Evolutionary conservation across 257 asterid genomes (phyloP).

Genomic region (Solanum peruvianum): DNA sequence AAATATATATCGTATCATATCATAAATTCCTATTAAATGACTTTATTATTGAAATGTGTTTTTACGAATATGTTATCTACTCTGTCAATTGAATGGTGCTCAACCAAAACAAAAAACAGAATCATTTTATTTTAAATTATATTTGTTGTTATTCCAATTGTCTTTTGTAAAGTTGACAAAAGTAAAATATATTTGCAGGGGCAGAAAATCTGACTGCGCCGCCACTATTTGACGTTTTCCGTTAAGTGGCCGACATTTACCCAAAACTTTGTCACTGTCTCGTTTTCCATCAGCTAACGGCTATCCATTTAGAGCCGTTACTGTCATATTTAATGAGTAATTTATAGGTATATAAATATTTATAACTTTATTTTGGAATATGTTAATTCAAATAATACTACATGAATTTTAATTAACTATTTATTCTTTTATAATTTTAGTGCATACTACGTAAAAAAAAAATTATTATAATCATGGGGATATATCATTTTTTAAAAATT

Average conservation of each 20-base stretch:
- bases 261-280: background rate
- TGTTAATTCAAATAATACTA: background rate
- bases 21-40: background rate
- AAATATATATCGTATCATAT: too few relatives aligned
- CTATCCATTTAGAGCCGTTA: background rate
- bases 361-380: too few relatives aligned
- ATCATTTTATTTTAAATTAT: background rate
- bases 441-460: background rate
- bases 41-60: background rate
- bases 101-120: background rate
- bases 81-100: background rate
- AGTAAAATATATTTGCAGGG: background rate
- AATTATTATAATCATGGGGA: background rate
- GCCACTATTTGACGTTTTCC: background rate
- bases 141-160: background rate
- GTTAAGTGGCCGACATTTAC: background rate
- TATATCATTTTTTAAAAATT: background rate
- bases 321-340: background rate
- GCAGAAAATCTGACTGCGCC: conserved; percentile 4
- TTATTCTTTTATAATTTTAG: background rate
- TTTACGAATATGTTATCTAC: background rate
- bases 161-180: background rate
- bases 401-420: background rate
- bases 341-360: too few relatives aligned
- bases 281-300: background rate